phyloP scores from a whole-genome alignment of 163 green algal genomes.

The Picocystis sp. region DNA sequence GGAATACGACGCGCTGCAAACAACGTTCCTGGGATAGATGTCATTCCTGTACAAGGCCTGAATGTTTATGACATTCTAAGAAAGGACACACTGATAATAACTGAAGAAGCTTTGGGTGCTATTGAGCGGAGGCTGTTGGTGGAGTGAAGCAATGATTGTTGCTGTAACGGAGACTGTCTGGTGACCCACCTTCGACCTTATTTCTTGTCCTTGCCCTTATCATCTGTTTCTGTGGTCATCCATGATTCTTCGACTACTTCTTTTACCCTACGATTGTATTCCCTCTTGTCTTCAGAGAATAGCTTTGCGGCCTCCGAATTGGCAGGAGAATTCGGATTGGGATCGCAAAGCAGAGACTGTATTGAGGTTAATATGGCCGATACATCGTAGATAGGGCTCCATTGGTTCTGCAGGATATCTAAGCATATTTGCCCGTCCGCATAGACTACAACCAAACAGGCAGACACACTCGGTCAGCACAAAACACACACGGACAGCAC shows the following conservation, averaged over 20 bases:
- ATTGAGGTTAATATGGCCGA: conserved; percentile 88
- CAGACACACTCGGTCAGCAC: too few relatives aligned
- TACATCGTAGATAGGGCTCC: conserved; percentile 94
- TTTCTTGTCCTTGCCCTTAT: too few relatives aligned
- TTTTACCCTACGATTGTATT: too few relatives aligned
- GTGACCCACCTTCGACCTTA: too few relatives aligned
- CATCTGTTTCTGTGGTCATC: too few relatives aligned
- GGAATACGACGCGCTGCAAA: not conserved
- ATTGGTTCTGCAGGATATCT: conserved; percentile 87
- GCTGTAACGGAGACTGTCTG: too few relatives aligned
- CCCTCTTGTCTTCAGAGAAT: conserved; percentile 14
- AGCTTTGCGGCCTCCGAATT: conserved; percentile 75
- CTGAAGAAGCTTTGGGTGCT: conserved; percentile 21
- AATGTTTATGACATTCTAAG: conserved; percentile 79
- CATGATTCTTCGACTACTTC: too few relatives aligned
- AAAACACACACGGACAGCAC: not conserved
- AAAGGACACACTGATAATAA: conserved; percentile 57
- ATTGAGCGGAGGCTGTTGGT: conserved; percentile 24
- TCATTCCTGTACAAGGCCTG: conserved; percentile 27
- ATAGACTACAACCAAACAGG: conserved; percentile 42
- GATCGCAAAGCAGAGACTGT: conserved; percentile 72
- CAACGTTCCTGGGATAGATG: conserved; percentile 8
- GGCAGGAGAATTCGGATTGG: conserved; percentile 75
- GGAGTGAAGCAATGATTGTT: too few relatives aligned
- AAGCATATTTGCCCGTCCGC: conserved; percentile 74